Evolutionary conservation across 768 basidiomycete genomes (phyloP), one percentile per base, ranked within the genome.

Genomic region (Tubosaeta brunneosetosa): DNA sequence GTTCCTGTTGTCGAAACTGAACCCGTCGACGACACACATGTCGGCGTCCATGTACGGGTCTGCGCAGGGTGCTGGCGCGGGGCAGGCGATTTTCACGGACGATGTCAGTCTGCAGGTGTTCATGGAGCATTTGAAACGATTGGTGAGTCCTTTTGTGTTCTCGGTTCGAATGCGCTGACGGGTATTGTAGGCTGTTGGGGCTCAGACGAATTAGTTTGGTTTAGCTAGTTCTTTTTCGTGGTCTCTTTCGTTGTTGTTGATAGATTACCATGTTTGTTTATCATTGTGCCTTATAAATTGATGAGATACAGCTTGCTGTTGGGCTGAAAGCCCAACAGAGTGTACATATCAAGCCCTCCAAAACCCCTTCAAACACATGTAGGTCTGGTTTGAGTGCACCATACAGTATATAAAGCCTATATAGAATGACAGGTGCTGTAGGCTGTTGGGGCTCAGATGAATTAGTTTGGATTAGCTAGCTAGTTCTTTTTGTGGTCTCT

Each of bases 11-110:
- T 91, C 88, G 44, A 98, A 98, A 70, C 76, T 99, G 38, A 99
- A 98, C 69, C 97, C 97, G 2, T 95, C 92, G 51, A 98, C 95
- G 53, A 98, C 95, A 37, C 95, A 99, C 68, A 92, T 97, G 88
- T 88, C 90, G 22, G 81, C 82, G 56, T 83, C 83, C 53, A 91
- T 94, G 83, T 94, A 94, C 69, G 91, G 92, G n/a, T 79, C 84
- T 4, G 77, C 81, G 9, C 77, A 83, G 13, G 79, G 80, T 17
- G 81, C 81, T 10, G 78, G 78, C 9, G 73, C 81, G 2, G 94
- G 94, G 5, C 89, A 93, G 70, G 91, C 93, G 14, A 97, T 99
- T 70, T 97, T 97, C 70, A 99, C 97, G 50, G 97, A 98, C 66
- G 95, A 99, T 70, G 95, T 98, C 56, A 97, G 92, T 67, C 80